Conservation (phyloP, 2,329 filamentous ascomycete species). For the Phaeosphaeriaceae sp. region DNA sequence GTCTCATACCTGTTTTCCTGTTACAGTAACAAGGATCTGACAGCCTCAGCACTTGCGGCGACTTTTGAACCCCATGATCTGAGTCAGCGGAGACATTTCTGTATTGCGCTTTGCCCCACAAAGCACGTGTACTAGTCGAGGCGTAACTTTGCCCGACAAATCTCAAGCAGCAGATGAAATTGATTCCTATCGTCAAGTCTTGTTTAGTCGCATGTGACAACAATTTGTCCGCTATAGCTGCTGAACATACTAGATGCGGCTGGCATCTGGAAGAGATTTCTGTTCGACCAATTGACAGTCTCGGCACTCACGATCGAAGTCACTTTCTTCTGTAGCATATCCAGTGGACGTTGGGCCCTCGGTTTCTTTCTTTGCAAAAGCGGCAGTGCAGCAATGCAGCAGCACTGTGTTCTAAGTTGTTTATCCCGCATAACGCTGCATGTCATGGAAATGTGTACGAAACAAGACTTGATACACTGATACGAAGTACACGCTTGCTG, state of each 20-base stretch:
- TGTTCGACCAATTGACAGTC: not conserved
- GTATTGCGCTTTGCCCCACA: not conserved
- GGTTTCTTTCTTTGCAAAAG: not conserved
- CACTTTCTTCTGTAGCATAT: not conserved
- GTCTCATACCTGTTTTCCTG: not conserved
- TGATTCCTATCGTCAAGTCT: not conserved
- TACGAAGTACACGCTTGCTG: no score
- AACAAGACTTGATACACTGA: not conserved
- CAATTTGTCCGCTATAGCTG: not conserved
- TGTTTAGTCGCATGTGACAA: not conserved
- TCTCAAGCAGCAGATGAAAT: not conserved
- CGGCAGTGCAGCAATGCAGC: not conserved
- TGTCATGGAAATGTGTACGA: not conserved
- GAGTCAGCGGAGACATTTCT: conserved; percentile 1
- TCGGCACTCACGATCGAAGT: not conserved
- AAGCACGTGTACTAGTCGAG: not conserved
- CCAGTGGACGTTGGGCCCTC: not conserved
- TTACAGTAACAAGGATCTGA: not conserved
- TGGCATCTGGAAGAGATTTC: not conserved
- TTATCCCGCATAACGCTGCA: not conserved
- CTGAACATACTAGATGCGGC: no score
- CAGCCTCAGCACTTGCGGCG: not conserved
- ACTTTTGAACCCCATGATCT: not conserved
- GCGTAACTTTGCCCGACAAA: not conserved
- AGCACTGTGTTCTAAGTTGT: not conserved